These are phyloP conservation scores for Parathielavia hyrcaniae DNA, from an alignment of 495 filamentous ascomycete genomes.

Conservation along the genomic window DNA sequence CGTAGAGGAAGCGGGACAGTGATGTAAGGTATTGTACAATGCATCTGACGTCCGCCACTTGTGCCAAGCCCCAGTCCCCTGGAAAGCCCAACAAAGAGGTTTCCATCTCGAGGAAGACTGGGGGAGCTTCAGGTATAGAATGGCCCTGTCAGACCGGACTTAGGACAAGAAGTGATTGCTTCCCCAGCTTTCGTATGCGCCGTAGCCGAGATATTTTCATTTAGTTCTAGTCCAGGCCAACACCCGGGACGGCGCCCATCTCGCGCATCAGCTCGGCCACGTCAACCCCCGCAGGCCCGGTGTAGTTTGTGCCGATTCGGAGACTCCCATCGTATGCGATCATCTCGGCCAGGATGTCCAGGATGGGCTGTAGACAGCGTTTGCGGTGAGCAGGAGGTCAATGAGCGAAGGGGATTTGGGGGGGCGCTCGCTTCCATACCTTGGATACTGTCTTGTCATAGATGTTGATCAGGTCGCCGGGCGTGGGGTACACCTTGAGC, in stretches of 20 bases:
- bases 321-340: slow-evolving; percentile 79
- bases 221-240: slow-evolving; percentile 39
- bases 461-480: slow-evolving; percentile 84
- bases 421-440: slow-evolving; percentile 37
- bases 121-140: not conserved
- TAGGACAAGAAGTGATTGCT: not conserved
- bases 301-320: slow-evolving; percentile 51
- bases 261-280: slow-evolving; percentile 35
- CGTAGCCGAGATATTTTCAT: not conserved
- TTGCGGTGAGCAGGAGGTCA: not conserved
- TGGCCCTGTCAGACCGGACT: not conserved
- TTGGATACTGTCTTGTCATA: slow-evolving; percentile 98
- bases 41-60: not conserved
- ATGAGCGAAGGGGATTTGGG: too few relatives aligned
- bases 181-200: not conserved
- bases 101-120: not conserved
- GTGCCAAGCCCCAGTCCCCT: not conserved
- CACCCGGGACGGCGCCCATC: slow-evolving; percentile 36
- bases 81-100: not conserved
- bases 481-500: slow-evolving; percentile 94
- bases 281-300: slow-evolving; percentile 28
- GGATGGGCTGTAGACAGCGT: slow-evolving; percentile 57
- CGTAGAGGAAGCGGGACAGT: not conserved
- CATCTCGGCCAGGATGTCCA: slow-evolving; percentile 96
- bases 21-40: slow-evolving; percentile 16